Evolutionary conservation across 2,329 filamentous ascomycete genomes (phyloP).

Genomic region (Botrytis pseudocinerea): DNA sequence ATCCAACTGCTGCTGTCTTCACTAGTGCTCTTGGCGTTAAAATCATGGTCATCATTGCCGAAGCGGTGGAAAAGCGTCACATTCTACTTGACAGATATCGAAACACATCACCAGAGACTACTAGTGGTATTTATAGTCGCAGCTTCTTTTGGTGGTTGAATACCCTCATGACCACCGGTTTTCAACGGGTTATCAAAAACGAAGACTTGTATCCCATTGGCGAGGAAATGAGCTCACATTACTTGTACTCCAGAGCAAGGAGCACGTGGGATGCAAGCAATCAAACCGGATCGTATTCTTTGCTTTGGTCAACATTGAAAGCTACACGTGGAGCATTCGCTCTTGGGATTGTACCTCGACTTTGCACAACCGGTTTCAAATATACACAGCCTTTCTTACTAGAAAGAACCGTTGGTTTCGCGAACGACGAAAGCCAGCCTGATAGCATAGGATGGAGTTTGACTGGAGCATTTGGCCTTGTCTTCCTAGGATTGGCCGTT

Average conservation of each 20-base stretch:
- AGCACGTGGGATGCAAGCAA: constrained; percentile 26
- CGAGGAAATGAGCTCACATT: constrained; percentile 32
- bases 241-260: constrained; percentile 25
- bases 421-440: constrained; percentile 20
- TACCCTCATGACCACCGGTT: constrained; percentile 43
- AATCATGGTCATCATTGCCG: constrained; percentile 39
- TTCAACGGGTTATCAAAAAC: constrained; percentile 41
- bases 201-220: constrained; percentile 43
- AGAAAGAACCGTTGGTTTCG: constrained; percentile 24
- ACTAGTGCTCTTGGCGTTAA: constrained; percentile 44
- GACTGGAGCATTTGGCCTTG: constrained; percentile 30
- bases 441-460: constrained; percentile 31
- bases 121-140: constrained; percentile 45
- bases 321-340: constrained; percentile 29
- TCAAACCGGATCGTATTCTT: constrained; percentile 22
- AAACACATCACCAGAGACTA: constrained; percentile 43
- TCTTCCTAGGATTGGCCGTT: constrained; percentile 37
- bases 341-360: constrained; percentile 25
- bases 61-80: constrained; percentile 44
- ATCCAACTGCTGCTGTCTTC: constrained; percentile 42
- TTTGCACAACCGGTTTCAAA: constrained; percentile 28
- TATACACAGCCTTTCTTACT: constrained; percentile 32
- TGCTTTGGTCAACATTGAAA: constrained; percentile 33
- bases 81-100: constrained; percentile 40
- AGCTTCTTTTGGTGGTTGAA: constrained; percentile 46